phyloP scores from a whole-genome alignment of 805 yeast species.

The Ogataea naganishii region DNA sequence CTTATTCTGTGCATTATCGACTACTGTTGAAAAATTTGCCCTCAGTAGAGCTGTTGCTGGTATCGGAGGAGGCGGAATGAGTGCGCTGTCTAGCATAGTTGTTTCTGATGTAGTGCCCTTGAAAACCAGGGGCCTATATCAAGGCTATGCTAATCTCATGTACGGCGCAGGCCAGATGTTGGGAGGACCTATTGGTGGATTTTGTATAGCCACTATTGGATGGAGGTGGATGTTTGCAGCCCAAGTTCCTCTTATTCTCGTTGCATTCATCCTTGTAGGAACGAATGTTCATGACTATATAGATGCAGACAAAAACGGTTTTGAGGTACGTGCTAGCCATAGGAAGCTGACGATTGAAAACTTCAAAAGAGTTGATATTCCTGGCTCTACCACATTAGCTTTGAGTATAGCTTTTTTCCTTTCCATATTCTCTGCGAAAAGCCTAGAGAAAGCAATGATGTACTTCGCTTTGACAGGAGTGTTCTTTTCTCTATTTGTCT shows the following conservation, averaged over 20 bases:
- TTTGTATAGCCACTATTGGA: constrained; percentile 28
- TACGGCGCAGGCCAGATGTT: constrained; percentile 30
- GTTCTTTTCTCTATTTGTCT: constrained; percentile 15
- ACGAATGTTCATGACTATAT: constrained; percentile 25
- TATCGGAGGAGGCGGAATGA: constrained; percentile 50
- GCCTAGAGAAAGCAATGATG: constrained; percentile 4
- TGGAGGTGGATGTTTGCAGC: constrained; percentile 37
- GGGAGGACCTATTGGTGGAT: constrained; percentile 37
- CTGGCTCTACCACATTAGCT: constrained; percentile 30
- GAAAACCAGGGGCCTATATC: constrained; percentile 42
- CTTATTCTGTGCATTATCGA: constrained; percentile 31
- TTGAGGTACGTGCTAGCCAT: constrained; percentile 13
- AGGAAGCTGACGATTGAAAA: constrained; percentile 24
- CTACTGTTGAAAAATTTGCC: constrained; percentile 34
- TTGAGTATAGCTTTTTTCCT: constrained; percentile 25
- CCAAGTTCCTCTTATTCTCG: constrained; percentile 30
- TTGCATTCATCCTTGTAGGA: constrained; percentile 17
- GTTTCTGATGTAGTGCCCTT: constrained; percentile 49
- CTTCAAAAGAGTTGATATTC: constrained; percentile 28
- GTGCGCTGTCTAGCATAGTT: constrained; percentile 41
- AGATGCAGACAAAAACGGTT: constrained; percentile 10
- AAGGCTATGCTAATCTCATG: constrained; percentile 38
- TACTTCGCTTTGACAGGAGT: constrained; percentile 8
- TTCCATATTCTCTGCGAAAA: constrained; percentile 22
- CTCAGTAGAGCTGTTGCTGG: constrained; percentile 49